Percentiles rank a stretch among this genome's conserved stretches.
Conservation (phyloP, 2,329 filamentous ascomycete genomes). For the Sporothrix phasma region DNA sequence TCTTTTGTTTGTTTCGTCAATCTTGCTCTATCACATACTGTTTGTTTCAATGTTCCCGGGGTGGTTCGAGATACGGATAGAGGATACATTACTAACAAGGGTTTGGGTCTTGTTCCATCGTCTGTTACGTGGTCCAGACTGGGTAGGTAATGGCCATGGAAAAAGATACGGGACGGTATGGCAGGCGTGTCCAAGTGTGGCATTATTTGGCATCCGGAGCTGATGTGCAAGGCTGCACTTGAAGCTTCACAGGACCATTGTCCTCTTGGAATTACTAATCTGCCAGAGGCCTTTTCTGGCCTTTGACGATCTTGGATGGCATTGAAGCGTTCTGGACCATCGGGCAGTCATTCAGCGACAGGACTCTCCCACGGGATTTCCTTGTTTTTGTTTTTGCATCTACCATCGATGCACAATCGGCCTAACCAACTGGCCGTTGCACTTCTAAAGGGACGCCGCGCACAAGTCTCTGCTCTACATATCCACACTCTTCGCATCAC, state of each 20-base stretch:
- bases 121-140: not conserved
- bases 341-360: not conserved
- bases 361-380: not conserved
- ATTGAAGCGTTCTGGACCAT: not conserved
- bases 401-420: not conserved
- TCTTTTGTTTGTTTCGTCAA: not conserved
- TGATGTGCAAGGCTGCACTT: not conserved
- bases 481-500: not conserved
- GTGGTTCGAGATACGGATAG: not conserved
- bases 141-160: not conserved
- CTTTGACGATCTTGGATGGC: not conserved
- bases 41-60: not conserved
- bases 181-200: not conserved
- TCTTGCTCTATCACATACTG: not conserved
- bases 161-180: not conserved
- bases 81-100: not conserved
- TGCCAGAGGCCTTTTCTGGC: not conserved
- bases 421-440: not conserved
- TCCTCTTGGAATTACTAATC: not conserved
- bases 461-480: not conserved
- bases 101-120: not conserved
- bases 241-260: not conserved
- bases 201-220: not conserved
- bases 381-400: not conserved
- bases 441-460: not conserved